A percentile compares a stretch with the other conserved stretches of the same genome.
Evolutionary conservation across 352 stramenopile genomes (phyloP).

Genomic region (Phytophthora nicotianae): DNA sequence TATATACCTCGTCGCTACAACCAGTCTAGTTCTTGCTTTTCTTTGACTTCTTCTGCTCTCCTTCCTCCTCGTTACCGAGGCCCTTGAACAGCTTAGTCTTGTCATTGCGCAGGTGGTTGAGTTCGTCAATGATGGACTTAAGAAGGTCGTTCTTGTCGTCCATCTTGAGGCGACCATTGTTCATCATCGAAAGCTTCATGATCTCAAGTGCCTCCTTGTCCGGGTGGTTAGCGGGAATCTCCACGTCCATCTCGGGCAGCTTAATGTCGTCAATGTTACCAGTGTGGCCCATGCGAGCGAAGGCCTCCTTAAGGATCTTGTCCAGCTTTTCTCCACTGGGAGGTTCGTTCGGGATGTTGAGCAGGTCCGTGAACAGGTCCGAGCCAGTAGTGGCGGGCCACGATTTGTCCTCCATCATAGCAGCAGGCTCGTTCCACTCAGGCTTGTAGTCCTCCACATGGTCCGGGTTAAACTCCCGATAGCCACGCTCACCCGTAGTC

Average conservation of each 20-base stretch:
- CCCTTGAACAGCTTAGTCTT: conserved; percentile 87
- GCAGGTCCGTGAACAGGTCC: conserved; percentile 81
- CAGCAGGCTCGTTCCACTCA: conserved; percentile 74
- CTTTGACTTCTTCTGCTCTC: conserved; percentile 18
- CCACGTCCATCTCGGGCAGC: conserved; percentile 75
- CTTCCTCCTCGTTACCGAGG: conserved; percentile 46
- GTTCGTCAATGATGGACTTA: conserved; percentile 78
- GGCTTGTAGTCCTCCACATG: conserved; percentile 59
- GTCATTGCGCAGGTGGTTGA: conserved; percentile 83
- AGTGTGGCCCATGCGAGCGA: conserved; percentile 79
- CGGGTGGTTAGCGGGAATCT: conserved; percentile 66
- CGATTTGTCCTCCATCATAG: conserved; percentile 90
- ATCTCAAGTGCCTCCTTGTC: conserved; percentile 85
- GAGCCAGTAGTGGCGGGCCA: conserved; percentile 81
- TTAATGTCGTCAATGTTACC: conserved; percentile 66
- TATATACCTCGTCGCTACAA: conserved; percentile 23
- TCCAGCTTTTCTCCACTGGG: conserved; percentile 67
- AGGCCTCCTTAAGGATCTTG: conserved; percentile 73
- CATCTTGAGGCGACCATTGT: conserved; percentile 89
- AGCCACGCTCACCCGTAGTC: conserved; percentile 64
- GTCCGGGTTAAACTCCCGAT: conserved; percentile 84
- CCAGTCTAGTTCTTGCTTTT: conserved; percentile 28
- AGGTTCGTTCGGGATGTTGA: conserved; percentile 72
- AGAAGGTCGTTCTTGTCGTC: conserved; percentile 91
- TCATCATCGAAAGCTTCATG: conserved; percentile 90